These are phyloP conservation scores for Colletotrichum orchidophilum DNA, from an alignment of 2,329 filamentous ascomycete species.

Conservation along the genomic window DNA sequence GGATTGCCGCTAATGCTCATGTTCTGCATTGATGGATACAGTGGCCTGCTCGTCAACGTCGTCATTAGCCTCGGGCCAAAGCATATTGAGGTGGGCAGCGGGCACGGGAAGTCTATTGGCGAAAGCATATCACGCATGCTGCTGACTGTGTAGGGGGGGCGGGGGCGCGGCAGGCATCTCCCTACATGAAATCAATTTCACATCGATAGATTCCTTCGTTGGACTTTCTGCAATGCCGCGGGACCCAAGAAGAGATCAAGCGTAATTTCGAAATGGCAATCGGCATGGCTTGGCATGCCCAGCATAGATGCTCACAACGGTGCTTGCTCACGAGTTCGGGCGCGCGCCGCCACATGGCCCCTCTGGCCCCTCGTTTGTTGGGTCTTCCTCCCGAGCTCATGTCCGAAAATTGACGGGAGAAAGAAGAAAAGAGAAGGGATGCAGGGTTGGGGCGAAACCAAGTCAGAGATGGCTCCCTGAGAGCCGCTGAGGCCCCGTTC, in stretches of 20 bases:
- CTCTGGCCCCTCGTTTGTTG: neutral
- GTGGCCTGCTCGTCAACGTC: neutral
- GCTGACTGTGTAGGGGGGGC: neutral
- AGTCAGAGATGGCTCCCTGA: neutral
- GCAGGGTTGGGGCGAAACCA: neutral
- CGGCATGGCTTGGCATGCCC: neutral
- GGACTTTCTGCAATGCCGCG: neutral
- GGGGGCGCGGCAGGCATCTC: neutral
- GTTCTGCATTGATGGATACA: neutral
- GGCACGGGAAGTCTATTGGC: slow-evolving; percentile 27
- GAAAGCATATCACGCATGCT: neutral
- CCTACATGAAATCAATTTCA: slow-evolving; percentile 22
- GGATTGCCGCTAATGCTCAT: neutral
- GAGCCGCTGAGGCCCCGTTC: neutral
- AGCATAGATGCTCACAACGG: neutral
- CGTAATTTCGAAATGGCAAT: neutral
- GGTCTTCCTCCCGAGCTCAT: neutral
- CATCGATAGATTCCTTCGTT: neutral
- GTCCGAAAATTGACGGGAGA: neutral
- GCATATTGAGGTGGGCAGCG: neutral
- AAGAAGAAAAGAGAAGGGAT: neutral
- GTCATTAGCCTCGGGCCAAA: slow-evolving; percentile 1
- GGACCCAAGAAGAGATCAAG: slow-evolving; percentile 12
- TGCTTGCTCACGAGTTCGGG: neutral
- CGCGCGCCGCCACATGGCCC: slow-evolving; percentile 7